Evolutionary conservation across 139 green algal species (phyloP).

Genomic region (Picochlorum sp.): DNA sequence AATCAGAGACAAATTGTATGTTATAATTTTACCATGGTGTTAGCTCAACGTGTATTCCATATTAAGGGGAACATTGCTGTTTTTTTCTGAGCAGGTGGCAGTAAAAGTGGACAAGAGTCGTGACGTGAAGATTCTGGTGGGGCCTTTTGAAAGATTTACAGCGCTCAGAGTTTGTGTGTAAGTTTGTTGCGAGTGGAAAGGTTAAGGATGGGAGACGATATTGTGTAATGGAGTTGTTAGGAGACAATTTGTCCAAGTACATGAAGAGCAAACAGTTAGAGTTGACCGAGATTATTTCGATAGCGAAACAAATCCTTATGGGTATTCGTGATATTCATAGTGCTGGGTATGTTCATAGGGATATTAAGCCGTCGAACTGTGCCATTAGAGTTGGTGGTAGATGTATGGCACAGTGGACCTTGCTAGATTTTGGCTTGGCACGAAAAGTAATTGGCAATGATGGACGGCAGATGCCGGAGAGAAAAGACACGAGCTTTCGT

Average conservation of each 20-base stretch:
- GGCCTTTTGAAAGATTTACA: slow-evolving; percentile 40
- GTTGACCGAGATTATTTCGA: slow-evolving; percentile 19
- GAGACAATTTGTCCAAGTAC: slow-evolving; percentile 57
- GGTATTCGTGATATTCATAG: slow-evolving; percentile 55
- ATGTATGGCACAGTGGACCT: slow-evolving; percentile 30
- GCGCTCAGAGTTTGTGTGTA: slow-evolving; percentile 25
- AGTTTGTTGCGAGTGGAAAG: slow-evolving; percentile 20
- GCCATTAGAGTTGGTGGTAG: slow-evolving; percentile 11
- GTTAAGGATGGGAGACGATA: slow-evolving; percentile 49
- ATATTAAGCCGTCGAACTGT: slow-evolving; percentile 85
- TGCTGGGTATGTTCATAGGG: slow-evolving; percentile 58
- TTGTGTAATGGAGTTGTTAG: slow-evolving; percentile 78
- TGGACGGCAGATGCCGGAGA: slow-evolving; percentile 36
- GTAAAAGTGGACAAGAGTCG: slow-evolving; percentile 52
- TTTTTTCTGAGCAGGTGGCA: slow-evolving; percentile 34
- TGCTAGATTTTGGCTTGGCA: slow-evolving; percentile 75
- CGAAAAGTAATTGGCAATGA: slow-evolving; percentile 33
- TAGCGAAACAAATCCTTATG: slow-evolving; percentile 26
- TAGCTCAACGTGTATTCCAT: too few species aligned
- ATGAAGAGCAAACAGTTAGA: slow-evolving; percentile 24
- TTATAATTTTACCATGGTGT: not conserved
- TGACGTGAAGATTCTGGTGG: slow-evolving; percentile 37
- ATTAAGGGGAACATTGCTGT: too few species aligned
- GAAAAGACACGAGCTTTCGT: slow-evolving; percentile 55
- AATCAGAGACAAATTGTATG: slow-evolving; percentile 1